These are phyloP conservation scores for Naganishia friedmannii DNA, from an alignment of 768 basidiomycete genomes.

Conservation along the genomic window DNA sequence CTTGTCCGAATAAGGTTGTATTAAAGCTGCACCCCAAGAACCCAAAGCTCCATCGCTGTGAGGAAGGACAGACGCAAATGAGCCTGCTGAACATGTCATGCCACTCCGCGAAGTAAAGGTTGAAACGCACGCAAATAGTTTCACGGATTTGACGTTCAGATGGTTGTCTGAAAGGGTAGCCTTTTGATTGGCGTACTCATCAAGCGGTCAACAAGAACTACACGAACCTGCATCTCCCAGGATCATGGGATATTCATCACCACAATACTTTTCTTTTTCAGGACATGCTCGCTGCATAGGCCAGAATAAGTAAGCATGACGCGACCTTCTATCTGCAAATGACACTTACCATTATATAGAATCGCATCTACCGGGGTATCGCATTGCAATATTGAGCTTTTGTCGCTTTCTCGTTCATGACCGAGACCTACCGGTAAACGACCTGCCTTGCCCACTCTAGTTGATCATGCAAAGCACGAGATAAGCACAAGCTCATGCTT, in stretches of 20 bases:
- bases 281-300: conserved; percentile 45
- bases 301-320: not conserved
- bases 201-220: not conserved
- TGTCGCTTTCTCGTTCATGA: too few species aligned
- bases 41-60: conserved; percentile 77
- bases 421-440: conserved; percentile 61
- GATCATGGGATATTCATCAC: conserved; percentile 61
- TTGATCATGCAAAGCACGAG: not conserved
- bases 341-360: conserved; percentile 46
- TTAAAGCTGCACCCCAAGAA: conserved; percentile 84
- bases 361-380: conserved; percentile 54
- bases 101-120: conserved; percentile 43
- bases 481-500: not conserved
- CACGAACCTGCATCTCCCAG: conserved; percentile 45
- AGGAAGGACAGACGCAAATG: conserved; percentile 52
- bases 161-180: conserved; percentile 56
- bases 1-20: conserved; percentile 75
- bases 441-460: conserved; percentile 67
- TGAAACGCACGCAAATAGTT: conserved; percentile 36
- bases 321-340: too few species aligned
- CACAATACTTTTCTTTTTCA: conserved; percentile 63
- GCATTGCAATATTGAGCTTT: not conserved
- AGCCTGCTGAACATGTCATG: conserved; percentile 61
- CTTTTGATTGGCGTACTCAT: too few species aligned
- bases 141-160: conserved; percentile 58